phyloP scores from a whole-genome alignment of 2,329 filamentous ascomycete genomes.

The Fusarium subglutinans region DNA sequence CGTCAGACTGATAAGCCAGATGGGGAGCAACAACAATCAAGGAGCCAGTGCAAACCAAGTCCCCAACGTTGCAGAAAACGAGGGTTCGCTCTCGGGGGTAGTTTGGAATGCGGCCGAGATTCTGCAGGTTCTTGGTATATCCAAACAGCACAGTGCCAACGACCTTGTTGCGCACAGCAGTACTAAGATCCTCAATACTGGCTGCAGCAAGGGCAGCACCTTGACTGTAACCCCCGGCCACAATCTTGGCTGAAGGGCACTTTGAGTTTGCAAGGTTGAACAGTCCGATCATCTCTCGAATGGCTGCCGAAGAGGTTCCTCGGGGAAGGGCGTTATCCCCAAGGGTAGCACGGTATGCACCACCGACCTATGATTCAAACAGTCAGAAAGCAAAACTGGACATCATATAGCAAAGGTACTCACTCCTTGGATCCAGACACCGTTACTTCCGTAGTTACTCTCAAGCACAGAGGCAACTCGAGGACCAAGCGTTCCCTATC shows the following conservation, averaged over 20 bases:
- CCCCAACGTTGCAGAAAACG: constrained; percentile 50
- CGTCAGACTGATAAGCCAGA: constrained; percentile 20
- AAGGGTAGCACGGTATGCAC: constrained; percentile 49
- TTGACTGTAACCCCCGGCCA: constrained; percentile 54
- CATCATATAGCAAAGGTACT: accelerated
- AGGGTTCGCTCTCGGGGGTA: constrained; percentile 47
- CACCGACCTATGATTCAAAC: constrained; percentile 24
- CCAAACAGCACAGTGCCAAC: constrained; percentile 51
- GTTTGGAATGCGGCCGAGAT: constrained; percentile 50
- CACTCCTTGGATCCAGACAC: constrained; percentile 57
- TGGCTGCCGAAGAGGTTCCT: constrained; percentile 50
- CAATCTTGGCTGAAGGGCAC: constrained; percentile 54
- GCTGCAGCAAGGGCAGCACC: constrained; percentile 56
- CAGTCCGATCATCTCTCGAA: constrained; percentile 53
- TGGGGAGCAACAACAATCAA: constrained; percentile 40
- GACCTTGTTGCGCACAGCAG: constrained; percentile 46
- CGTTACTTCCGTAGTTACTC: constrained; percentile 28
- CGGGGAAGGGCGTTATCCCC: constrained; percentile 49
- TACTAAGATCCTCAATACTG: constrained; percentile 48
- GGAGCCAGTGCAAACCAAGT: constrained; percentile 50
- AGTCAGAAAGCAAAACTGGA: neutral
- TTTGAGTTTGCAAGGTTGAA: constrained; percentile 53
- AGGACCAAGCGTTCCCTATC: constrained; percentile 45
- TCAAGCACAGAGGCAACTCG: constrained; percentile 43
- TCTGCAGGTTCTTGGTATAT: constrained; percentile 56